Conservation (phyloP, 2,329 filamentous ascomycete species). For the Didymella lethalis region DNA sequence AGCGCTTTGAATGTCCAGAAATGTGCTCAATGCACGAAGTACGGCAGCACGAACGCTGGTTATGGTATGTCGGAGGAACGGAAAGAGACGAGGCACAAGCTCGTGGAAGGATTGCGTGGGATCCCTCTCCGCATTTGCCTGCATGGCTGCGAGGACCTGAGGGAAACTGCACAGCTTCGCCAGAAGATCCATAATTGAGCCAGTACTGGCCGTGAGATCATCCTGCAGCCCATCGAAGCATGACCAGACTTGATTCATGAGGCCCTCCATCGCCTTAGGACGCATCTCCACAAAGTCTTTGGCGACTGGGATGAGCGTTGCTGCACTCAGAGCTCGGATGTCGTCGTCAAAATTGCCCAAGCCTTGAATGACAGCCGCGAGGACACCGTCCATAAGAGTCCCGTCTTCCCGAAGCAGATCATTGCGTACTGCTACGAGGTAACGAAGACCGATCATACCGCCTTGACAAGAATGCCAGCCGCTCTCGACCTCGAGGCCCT, state of each 20-base stretch:
- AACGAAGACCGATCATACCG: slow-evolving; percentile 95
- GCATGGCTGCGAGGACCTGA: slow-evolving; percentile 93
- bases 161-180: slow-evolving; percentile 96
- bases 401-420: slow-evolving; percentile 86
- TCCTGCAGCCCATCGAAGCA: slow-evolving; percentile 96
- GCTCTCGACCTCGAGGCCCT: slow-evolving; percentile 68
- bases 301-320: slow-evolving; percentile 95
- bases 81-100: slow-evolving; percentile 91
- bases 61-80: slow-evolving; percentile 96
- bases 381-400: slow-evolving; percentile 89
- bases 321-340: slow-evolving; percentile 94
- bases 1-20: slow-evolving; percentile 83
- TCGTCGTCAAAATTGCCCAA: slow-evolving; percentile 91
- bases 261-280: slow-evolving; percentile 75
- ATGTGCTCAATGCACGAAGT: slow-evolving; percentile 89
- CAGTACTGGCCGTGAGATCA: slow-evolving; percentile 95
- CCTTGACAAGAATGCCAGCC: slow-evolving; percentile 96
- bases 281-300: slow-evolving; percentile 91
- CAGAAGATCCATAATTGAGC: slow-evolving; percentile 96
- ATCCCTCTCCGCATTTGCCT: slow-evolving; percentile 78
- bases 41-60: slow-evolving; percentile 94
- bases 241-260: slow-evolving; percentile 97
- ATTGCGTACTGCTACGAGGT: slow-evolving; percentile 93
- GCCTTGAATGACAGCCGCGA: slow-evolving; percentile 93
- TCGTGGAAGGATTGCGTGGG: slow-evolving; percentile 89